Base-by-base conservation (phyloP, 1,284 basidiomycete species). In the Volvariella surrecta region DNA sequence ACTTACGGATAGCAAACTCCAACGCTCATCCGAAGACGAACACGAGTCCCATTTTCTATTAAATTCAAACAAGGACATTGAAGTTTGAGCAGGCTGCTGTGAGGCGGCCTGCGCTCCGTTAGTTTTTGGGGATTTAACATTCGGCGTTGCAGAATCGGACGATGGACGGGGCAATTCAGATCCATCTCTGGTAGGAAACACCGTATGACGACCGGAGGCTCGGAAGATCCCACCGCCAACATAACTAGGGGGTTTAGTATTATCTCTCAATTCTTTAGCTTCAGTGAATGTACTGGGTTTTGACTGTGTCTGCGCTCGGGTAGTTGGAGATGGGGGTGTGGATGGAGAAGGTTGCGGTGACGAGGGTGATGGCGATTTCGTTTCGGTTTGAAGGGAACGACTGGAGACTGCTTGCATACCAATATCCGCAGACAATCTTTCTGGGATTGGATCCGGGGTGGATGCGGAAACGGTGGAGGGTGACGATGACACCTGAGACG, bases 151-250 rank as follows among this genome's bases (percentile, higher is more conserved):
- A 4, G 34, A n/a, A 4, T 15, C 7, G 15, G 34, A 37, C 15
- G 6, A 6, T 9, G 18, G n/a, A 15, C 18, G 7, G n/a, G n/a
- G 28, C 15, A 3, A 13, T 20, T 3, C n/a, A 10, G 28, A 21
- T 13, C 30, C 37, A 46, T 47, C 56, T 50, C 46, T 51, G 10
- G 48, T 54, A 43, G 61, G 51, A 45, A 76, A 65, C 21, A 76
- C 52, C 6, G 68, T 76, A 42, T 67, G 69, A 4, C 71, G 59
- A 3, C 79, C 79, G 6, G 68, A 66, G 2, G 66, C 57, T 24
- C 73, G 71, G 55, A 80, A 79, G 43, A 81, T 76, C 0, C 79
- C 79, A 20, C 78, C 79, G 1, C 76, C 75, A 3, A 76, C 68
- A n/a, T n/a, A n/a, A 16, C 63, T 64, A 46, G 58, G 63, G 0